Evolutionary conservation across 768 basidiomycete species (phyloP).

Genomic region (Tulasnella sp.): DNA sequence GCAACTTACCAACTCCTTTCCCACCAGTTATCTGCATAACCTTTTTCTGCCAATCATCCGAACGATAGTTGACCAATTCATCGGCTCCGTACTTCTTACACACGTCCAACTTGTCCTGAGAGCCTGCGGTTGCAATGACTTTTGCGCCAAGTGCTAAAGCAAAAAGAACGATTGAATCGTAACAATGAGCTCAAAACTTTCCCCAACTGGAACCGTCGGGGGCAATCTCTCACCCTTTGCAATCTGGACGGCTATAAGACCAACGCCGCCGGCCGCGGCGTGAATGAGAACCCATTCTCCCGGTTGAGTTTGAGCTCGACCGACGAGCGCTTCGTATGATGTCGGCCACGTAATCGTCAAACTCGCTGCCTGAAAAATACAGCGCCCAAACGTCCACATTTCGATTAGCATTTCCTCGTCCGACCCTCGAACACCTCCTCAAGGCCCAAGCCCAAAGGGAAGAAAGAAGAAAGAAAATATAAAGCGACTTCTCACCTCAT

Average conservation of each 20-base stretch:
- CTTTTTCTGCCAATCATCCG: constrained; percentile 79
- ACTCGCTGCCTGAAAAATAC: constrained; percentile 64
- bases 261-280: constrained; percentile 94
- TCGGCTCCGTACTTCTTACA: constrained; percentile 80
- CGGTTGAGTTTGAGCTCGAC: constrained; percentile 67
- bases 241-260: constrained; percentile 83
- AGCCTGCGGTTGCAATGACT: constrained; percentile 90
- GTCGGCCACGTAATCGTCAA: constrained; percentile 88
- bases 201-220: too few relatives aligned
- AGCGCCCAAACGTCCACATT: too few relatives aligned
- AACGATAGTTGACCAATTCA: constrained; percentile 66
- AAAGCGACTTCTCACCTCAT: constrained; percentile 30
- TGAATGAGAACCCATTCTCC: constrained; percentile 91
- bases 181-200: not conserved
- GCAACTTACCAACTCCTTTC: constrained; percentile 55
- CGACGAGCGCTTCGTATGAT: constrained; percentile 84
- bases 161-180: not conserved
- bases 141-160: constrained; percentile 71
- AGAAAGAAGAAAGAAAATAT: not conserved
- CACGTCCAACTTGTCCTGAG: constrained; percentile 68
- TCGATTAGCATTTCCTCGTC: too few relatives aligned
- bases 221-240: constrained; percentile 84
- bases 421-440: too few relatives aligned
- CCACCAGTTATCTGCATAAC: constrained; percentile 76
- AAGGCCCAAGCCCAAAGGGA: not conserved